Evolutionary conservation across 1,284 basidiomycete genomes (phyloP), one percentile per base, ranked within the genome.

Genomic region (Cryptococcus wingfieldii): DNA sequence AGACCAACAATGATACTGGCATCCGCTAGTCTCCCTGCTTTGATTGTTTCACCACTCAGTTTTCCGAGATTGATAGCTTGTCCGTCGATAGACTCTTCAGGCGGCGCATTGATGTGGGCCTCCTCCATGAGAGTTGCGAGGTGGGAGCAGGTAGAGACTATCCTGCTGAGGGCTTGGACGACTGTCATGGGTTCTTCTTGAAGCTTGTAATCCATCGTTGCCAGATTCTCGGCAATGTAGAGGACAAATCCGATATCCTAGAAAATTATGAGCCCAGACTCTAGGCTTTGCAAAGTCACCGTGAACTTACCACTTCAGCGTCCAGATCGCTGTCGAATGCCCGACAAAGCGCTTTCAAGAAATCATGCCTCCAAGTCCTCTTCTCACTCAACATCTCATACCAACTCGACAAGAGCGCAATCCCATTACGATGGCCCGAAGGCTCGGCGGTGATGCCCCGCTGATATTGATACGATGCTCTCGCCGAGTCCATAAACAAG

Each of bases 161-260:
- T 82, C 12, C 82, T 80, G 4, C 89, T 93, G 47, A 97, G 81
- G 52, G 84, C 83, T 62, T 87, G 87, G 66, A 97, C 83, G 18
- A 98, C 85, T 0, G 86, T 84, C 55, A 98, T 80, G 4, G 88
- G 85, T 78, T 98, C 96, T 72, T 99, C 96, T 68, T 88, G 86
- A 1, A 89, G 88, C 78, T 93, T 96, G 80, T 94, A 98, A 48
- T 97, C 92, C 56, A 99, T 83, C 1, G 86, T 80, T 0, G 91
- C 83, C 56, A 98, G 86, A 69, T 96, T 97, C 74, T 98, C 96
- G 0, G 90, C 88, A 81, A 98, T 87, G 76, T 90, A 99, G 47
- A 91, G 85, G 0, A 83, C 83, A 65, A 98, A 90, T 31, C 86
- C 83, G 31, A 92, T 80, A 64, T 92, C 86, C 57, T 61, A 28